Evolutionary conservation across 1,284 basidiomycete species (phyloP), one percentile per base, ranked within the genome.

Genomic region (Vanrija humicola): DNA sequence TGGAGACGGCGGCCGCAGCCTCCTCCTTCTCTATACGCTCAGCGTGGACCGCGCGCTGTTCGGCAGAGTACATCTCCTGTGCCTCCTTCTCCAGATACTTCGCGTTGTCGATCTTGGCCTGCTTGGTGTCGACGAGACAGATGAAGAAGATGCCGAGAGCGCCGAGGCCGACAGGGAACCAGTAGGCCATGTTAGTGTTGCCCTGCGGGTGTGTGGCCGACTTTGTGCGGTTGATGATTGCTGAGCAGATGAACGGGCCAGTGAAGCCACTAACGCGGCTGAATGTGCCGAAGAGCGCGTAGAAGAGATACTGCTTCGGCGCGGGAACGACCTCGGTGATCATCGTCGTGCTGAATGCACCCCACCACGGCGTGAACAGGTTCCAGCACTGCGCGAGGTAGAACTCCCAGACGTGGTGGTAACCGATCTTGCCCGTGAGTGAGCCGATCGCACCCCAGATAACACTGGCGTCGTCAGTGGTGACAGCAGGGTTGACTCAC

Each of bases 401-500:
- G 28, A 28, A 28, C 28, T 28, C 28, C 28, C 28, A 28, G 28
- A 28, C 28, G 46, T 62, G 43, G 43, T 63, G 58, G 52, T 55
- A 63, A 6, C 61, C 61, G 15, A 63, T 43, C 38, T 46, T 50
- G 25, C 53, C 15, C 5, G 58, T 59, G 48, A 19, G 50, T 1
- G 40, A 38, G 15, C 61, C 61, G 47, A 63, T 63, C 5, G 46
- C 55, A 10, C 61, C 61, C 58, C 57, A 62, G 6, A 62, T 26
- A 23, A 38, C 47, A 46, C 18, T 18, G 38, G 38, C 1, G 14
- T 15, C 12, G 38, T 40, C 38, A 28, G 28, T 10, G 38, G 55
- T 56, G 14, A 50, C 58, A 46, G 28, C 6, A 49, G 52, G 42
- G 53, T 54, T 10, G 58, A 46, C 58, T 54, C 21, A 59, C 21